Conservation (phyloP, 2,329 filamentous ascomycete genomes). For the Monosporascus sp. region DNA sequence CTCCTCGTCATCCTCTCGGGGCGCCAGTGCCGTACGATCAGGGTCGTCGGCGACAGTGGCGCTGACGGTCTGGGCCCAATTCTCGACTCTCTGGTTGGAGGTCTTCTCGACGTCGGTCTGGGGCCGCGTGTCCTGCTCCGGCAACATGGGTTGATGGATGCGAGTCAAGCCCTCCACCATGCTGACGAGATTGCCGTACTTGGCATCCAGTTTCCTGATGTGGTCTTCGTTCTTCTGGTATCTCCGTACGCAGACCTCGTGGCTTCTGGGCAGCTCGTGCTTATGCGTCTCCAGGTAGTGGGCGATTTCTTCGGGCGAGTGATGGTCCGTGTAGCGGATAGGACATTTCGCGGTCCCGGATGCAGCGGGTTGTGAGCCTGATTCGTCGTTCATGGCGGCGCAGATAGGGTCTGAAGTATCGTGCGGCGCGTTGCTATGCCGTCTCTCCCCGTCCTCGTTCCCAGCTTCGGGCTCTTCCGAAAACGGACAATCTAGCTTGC, state of each 20-base stretch:
- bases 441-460: slow-evolving; percentile 20
- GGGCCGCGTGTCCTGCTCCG: slow-evolving; percentile 45
- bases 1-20: slow-evolving; percentile 46
- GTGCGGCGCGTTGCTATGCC: slow-evolving; percentile 36
- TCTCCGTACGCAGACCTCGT: slow-evolving; percentile 84
- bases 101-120: slow-evolving; percentile 42
- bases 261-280: slow-evolving; percentile 87
- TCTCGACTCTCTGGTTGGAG: slow-evolving; percentile 70
- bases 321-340: slow-evolving; percentile 87
- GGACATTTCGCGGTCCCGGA: slow-evolving; percentile 66
- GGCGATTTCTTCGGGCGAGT: slow-evolving; percentile 88
- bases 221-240: slow-evolving; percentile 85
- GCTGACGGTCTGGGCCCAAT: slow-evolving; percentile 77
- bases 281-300: slow-evolving; percentile 94
- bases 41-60: slow-evolving; percentile 33
- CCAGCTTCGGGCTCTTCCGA: slow-evolving; percentile 38
- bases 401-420: slow-evolving; percentile 56
- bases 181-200: slow-evolving; percentile 85
- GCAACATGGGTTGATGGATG: slow-evolving; percentile 84
- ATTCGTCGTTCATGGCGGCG: slow-evolving; percentile 58
- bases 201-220: slow-evolving; percentile 83
- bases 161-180: slow-evolving; percentile 90
- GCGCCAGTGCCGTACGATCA: slow-evolving; percentile 34
- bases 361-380: slow-evolving; percentile 45
- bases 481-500: slow-evolving; percentile 78